phyloP scores from a whole-genome alignment of 371 early-diverging fungal genomes.

The Rhizomucor pusillus region DNA sequence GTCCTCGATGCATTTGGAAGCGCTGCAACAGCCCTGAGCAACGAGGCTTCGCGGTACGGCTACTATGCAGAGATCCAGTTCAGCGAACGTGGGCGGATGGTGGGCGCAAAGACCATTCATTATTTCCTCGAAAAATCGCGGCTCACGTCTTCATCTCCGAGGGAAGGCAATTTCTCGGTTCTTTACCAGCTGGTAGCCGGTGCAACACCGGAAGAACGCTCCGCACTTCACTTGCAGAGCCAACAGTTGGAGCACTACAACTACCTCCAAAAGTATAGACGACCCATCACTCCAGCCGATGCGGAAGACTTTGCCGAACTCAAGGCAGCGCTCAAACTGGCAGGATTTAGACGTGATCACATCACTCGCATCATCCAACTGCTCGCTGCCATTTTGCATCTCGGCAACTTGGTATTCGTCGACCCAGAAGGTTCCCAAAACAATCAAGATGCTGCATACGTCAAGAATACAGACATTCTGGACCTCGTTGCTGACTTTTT shows the following conservation, averaged over 20 bases:
- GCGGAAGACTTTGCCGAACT: constrained; percentile 61
- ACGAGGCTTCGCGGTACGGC: constrained; percentile 88
- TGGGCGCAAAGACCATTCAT: constrained; percentile 77
- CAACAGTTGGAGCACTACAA: constrained; percentile 4
- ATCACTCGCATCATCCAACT: constrained; percentile 83
- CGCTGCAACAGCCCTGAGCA: constrained; percentile 70
- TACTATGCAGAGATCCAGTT: constrained; percentile 91
- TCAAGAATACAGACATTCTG: constrained; percentile 76
- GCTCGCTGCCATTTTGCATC: constrained; percentile 84
- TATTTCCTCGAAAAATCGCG: constrained; percentile 89
- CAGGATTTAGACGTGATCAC: constrained; percentile 81
- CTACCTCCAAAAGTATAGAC: constrained; percentile 19
- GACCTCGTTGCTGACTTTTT: constrained; percentile 82
- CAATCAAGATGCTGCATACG: constrained; percentile 67
- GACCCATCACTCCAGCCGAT: constrained; percentile 36
- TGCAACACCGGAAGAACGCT: constrained; percentile 37
- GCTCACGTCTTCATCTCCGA: constrained; percentile 41
- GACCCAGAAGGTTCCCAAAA: constrained; percentile 45
- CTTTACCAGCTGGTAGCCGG: constrained; percentile 82
- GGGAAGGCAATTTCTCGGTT: constrained; percentile 87
- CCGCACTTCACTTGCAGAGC: constrained; percentile 21
- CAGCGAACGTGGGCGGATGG: constrained; percentile 61
- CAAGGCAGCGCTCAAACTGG: constrained; percentile 70
- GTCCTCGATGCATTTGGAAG: constrained; percentile 87
- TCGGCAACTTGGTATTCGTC: constrained; percentile 88